phyloP scores from a whole-genome alignment of 768 basidiomycete species.

The Epithele typhae region DNA sequence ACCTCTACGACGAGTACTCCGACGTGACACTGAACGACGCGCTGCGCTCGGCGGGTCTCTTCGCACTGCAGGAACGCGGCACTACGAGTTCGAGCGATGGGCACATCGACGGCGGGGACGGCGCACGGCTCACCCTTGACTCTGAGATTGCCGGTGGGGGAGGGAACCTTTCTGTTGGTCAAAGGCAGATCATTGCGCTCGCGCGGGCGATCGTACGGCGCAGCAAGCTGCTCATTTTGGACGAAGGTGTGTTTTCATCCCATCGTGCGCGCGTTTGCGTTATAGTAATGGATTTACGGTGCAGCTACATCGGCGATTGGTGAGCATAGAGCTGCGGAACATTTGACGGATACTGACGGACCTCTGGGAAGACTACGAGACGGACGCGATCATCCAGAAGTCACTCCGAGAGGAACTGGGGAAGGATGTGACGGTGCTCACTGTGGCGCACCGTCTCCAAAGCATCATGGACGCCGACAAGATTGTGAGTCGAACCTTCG shows the following conservation, averaged over 20 bases:
- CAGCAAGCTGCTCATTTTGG: slow-evolving; percentile 54
- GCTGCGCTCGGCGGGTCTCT: slow-evolving; percentile 44
- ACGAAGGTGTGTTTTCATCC: slow-evolving; percentile 45
- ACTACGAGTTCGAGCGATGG: slow-evolving; percentile 32
- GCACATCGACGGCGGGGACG: no score
- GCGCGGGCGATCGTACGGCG: slow-evolving; percentile 53
- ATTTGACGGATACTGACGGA: slow-evolving; percentile 17
- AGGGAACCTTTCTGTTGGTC: slow-evolving; percentile 50
- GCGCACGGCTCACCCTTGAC: slow-evolving; percentile 39
- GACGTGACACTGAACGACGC: slow-evolving; percentile 49
- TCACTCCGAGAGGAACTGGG: slow-evolving; percentile 45
- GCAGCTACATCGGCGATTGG: slow-evolving; percentile 48
- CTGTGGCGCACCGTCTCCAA: slow-evolving; percentile 54
- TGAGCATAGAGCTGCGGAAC: no score
- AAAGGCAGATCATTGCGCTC: slow-evolving; percentile 56
- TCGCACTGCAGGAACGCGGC: slow-evolving; percentile 34
- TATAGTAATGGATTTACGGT: background rate
- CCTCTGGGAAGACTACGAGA: slow-evolving; percentile 43
- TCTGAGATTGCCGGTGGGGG: slow-evolving; percentile 41
- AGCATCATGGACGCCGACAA: slow-evolving; percentile 63
- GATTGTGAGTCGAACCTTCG: slow-evolving; percentile 33
- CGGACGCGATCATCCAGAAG: slow-evolving; percentile 52
- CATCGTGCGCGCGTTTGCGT: no score
- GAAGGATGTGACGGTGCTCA: slow-evolving; percentile 46
- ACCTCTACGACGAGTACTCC: slow-evolving; percentile 53